These are phyloP conservation scores for Tillandsia leiboldiana DNA, from an alignment of 176 grass and related monocot species.

Conservation along the genomic window DNA sequence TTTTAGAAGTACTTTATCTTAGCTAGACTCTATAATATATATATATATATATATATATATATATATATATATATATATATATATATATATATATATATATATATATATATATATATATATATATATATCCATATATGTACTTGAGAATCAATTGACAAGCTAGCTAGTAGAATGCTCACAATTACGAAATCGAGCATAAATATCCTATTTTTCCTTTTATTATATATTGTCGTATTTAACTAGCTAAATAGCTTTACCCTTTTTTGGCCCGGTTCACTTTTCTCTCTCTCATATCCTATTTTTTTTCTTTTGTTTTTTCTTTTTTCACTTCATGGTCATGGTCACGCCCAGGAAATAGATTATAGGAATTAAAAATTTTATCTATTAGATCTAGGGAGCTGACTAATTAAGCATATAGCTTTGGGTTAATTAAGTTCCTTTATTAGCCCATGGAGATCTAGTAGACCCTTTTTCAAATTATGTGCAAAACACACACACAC, in stretches of 20 bases:
- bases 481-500: no score
- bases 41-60: no score
- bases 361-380: not conserved
- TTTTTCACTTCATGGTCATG: no score
- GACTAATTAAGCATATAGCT: slow-evolving; percentile 5
- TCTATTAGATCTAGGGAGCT: not conserved
- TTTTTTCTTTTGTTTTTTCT: no score
- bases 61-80: no score
- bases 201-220: not conserved
- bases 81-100: no score
- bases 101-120: not conserved
- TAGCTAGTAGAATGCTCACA: not conserved
- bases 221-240: not conserved
- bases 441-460: not conserved
- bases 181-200: not conserved
- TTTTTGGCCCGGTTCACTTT: no score
- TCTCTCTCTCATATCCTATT: no score
- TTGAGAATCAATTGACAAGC: slow-evolving; percentile 18
- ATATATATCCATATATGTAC: not conserved
- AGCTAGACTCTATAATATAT: no score
- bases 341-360: no score
- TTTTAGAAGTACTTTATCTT: no score
- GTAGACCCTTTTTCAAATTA: not conserved
- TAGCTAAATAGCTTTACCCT: no score
- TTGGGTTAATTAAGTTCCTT: not conserved